These are phyloP conservation scores for Penicillium crustosum DNA, from an alignment of 2,329 filamentous ascomycete species.

Conservation along the genomic window DNA sequence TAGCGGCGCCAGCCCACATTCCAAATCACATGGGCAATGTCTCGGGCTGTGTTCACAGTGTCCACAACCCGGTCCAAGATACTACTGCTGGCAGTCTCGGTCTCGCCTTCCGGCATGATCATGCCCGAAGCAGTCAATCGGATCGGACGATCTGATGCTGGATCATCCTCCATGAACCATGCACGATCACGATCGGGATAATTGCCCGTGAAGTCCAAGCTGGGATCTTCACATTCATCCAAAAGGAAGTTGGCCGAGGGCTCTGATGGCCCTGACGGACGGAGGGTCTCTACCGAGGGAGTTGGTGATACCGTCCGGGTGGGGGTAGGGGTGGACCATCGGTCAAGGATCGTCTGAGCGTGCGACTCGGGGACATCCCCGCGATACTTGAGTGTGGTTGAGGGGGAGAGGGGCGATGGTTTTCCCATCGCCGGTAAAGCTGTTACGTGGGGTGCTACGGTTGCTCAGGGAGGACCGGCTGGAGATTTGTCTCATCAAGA, in stretches of 20 bases:
- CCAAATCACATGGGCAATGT: slow-evolving; percentile 67
- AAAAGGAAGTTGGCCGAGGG: slow-evolving; percentile 66
- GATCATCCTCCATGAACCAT: slow-evolving; percentile 53
- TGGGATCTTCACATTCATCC: slow-evolving; percentile 58
- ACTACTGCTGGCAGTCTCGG: slow-evolving; percentile 62
- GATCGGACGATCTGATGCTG: slow-evolving; percentile 59
- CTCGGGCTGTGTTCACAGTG: slow-evolving; percentile 66
- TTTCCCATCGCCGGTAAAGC: slow-evolving; percentile 66
- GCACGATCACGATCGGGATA: slow-evolving; percentile 25
- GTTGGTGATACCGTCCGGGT: slow-evolving; percentile 62
- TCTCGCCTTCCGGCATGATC: slow-evolving; percentile 85
- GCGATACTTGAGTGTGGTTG: slow-evolving; percentile 82
- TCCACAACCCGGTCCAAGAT: slow-evolving; percentile 79
- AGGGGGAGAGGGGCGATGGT: slow-evolving; percentile 86
- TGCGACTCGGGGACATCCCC: slow-evolving; percentile 69
- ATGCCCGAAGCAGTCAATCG: slow-evolving; percentile 80
- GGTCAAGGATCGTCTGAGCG: slow-evolving; percentile 31
- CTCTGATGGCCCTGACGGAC: slow-evolving; percentile 57
- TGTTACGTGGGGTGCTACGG: slow-evolving; percentile 56
- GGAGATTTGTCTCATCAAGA: slow-evolving; percentile 75
- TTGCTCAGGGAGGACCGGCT: slow-evolving; percentile 51
- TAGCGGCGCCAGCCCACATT: slow-evolving; percentile 63
- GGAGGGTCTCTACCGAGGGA: slow-evolving; percentile 78
- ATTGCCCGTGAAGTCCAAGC: slow-evolving; percentile 40
- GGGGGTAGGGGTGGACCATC: slow-evolving; percentile 40